These are phyloP conservation scores for Aquilaria sinensis DNA, from an alignment of 345 rosid species.

Conservation along the genomic window DNA sequence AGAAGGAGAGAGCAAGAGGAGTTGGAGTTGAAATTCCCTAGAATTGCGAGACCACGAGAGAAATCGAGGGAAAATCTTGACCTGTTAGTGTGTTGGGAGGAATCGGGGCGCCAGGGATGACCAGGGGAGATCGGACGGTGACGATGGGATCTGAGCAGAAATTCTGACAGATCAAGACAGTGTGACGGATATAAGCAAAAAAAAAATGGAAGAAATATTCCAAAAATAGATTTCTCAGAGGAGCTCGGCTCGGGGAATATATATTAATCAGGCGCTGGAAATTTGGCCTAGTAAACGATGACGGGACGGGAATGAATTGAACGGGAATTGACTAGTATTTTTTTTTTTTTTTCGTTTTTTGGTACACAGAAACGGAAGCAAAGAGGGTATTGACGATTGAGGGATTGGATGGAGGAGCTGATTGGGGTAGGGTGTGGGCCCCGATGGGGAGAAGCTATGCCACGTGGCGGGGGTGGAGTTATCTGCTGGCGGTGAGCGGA, in stretches of 20 bases:
- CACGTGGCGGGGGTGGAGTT: background rate
- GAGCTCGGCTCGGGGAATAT: background rate
- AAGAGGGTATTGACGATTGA: background rate
- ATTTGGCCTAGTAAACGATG: constrained; percentile 33
- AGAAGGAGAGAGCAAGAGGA: background rate
- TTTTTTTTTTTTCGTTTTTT: too few relatives aligned
- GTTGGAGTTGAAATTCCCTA: constrained; percentile 13
- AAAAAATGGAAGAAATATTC: background rate
- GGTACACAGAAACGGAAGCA: background rate
- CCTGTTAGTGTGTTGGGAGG: background rate
- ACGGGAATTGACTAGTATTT: background rate
- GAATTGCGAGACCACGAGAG: constrained; percentile 9
- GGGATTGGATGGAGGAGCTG: background rate
- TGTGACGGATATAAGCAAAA: constrained; percentile 9
- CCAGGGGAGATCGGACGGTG: constrained; percentile 46
- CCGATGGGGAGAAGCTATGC: constrained; percentile 18
- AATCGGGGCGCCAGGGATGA: constrained; percentile 17
- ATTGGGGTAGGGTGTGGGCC: constrained; percentile 9
- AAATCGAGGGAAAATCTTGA: constrained; percentile 7
- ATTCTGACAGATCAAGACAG: constrained; percentile 17
- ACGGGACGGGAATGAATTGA: constrained; percentile 15
- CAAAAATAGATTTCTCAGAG: background rate
- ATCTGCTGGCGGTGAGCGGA: constrained; percentile 11
- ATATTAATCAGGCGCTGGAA: constrained; percentile 9
- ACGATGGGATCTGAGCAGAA: constrained; percentile 20